Base-by-base conservation (phyloP, 768 basidiomycete species). In the Grammothele lineata region DNA sequence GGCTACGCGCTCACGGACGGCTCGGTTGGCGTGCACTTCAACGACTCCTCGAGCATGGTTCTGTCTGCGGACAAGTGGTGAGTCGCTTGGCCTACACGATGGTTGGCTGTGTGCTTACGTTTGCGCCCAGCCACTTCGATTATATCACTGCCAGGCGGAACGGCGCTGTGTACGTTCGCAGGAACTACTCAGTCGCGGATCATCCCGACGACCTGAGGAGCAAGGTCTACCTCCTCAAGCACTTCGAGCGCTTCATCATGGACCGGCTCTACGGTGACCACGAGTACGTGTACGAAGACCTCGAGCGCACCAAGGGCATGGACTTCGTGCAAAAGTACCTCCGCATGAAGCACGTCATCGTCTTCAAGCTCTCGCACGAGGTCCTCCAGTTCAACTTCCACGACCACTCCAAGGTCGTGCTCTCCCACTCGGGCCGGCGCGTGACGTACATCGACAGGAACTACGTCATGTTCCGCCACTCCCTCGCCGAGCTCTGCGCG, bases 361-460 rank as follows among this genome's bases (percentile, higher is more conserved):
- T 97, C 25, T 99, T 99, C 75, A 87, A 92, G 74, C 67, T 98
- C 67, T 93, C 90, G 66, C 92, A 96, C 59, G 93, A 95, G 58
- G 84, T 92, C 45, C 66, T 97, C n/a, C 95, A 98, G 95, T 97
- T 97, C 78, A 99, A 98, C 73, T 98, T 97, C 66, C 91, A 90
- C 65, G 96, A 98, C 68, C 96, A 99, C 70, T 86, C 89, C 34
- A 98, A 99, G 65, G 70, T 98, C 50, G 83, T 99, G 48, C 72
- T 99, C 41, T 91, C 92, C 15, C 80, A 83, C 1, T 73, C 83
- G 22, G 94, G 90, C 3, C 72, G 85, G 11, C 66, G 83, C 12
- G 74, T 98, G 40, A 91, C 92, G 3, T 84, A 94, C 65, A 94
- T 97, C 59, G 91, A 93, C 76, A 92, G 91, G 73, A 77, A 83